phyloP scores from a whole-genome alignment of 31 red algal genomes.

The Asparagopsis taxiformis region DNA sequence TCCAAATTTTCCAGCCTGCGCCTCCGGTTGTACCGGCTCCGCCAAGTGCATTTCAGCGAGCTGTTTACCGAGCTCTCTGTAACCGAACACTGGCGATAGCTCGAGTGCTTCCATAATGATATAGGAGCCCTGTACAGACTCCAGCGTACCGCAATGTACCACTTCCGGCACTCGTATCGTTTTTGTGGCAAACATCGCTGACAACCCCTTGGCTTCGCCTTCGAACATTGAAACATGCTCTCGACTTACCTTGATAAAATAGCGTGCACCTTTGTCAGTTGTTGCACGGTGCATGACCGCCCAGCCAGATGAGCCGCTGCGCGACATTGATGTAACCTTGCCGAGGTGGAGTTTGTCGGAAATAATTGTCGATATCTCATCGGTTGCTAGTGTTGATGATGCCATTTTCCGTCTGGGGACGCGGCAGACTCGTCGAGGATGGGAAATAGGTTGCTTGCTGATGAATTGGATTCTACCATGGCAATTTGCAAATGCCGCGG shows the following conservation, averaged over 20 bases:
- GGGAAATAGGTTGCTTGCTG: no score
- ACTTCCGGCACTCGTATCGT: conserved; percentile 77
- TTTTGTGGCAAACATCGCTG: conserved; percentile 65
- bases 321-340: conserved; percentile 52
- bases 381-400: conserved; percentile 24
- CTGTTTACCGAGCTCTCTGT: conserved; percentile 57
- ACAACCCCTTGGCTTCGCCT: conserved; percentile 77
- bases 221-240: conserved; percentile 82
- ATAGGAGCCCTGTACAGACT: conserved; percentile 52
- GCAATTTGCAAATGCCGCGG: no score
- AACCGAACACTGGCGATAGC: conserved; percentile 31
- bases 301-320: conserved; percentile 65
- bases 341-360: conserved; percentile 34
- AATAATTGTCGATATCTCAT: conserved; percentile 43
- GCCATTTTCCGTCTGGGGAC: no score
- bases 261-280: conserved; percentile 44
- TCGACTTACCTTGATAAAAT: conserved; percentile 81
- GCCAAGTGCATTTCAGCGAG: conserved; percentile 84
- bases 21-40: conserved; percentile 43
- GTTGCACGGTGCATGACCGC: conserved; percentile 65
- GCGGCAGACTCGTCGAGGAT: no score
- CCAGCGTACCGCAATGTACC: conserved; percentile 46
- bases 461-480: no score
- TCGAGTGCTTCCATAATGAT: conserved; percentile 90
- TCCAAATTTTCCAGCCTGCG: conserved; percentile 66